These are phyloP conservation scores for Cytospora schulzeri DNA, from an alignment of 2,329 filamentous ascomycete species.

Conservation along the genomic window DNA sequence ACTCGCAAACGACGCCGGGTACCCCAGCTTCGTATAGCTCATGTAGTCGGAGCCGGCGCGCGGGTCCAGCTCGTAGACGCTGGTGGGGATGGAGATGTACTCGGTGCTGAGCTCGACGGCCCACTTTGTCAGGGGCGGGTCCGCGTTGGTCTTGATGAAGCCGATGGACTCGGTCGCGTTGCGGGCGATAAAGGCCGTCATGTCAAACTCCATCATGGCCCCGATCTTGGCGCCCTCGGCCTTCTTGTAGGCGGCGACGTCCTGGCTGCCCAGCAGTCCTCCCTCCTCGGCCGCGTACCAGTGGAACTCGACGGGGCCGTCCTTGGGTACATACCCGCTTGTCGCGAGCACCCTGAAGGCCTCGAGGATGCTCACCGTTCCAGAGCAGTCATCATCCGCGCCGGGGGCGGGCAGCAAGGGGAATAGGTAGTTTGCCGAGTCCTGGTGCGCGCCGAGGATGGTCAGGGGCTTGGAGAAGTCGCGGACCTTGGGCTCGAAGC, in stretches of 20 bases:
- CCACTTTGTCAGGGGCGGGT: constrained; percentile 42
- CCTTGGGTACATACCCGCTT: constrained; percentile 38
- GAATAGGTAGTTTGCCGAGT: constrained; percentile 73
- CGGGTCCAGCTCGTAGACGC: constrained; percentile 37
- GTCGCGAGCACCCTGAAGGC: constrained; percentile 66
- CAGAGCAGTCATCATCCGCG: constrained; percentile 73
- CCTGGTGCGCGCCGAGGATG: constrained; percentile 72
- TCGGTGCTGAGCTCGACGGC: constrained; percentile 38
- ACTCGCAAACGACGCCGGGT: constrained; percentile 42
- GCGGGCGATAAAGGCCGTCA: constrained; percentile 42
- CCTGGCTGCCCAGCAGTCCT: constrained; percentile 74
- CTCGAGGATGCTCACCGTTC: constrained; percentile 74
- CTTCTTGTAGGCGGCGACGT: constrained; percentile 68
- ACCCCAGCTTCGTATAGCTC: constrained; percentile 44
- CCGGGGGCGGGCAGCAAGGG: constrained; percentile 70
- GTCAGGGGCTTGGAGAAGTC: constrained; percentile 38
- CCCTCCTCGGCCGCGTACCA: constrained; percentile 86
- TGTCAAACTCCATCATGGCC: constrained; percentile 69
- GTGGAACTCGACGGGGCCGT: constrained; percentile 68
- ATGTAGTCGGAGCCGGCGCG: constrained; percentile 45
- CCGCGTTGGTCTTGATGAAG: constrained; percentile 42
- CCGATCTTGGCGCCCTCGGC: constrained; percentile 63
- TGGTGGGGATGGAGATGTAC: constrained; percentile 41
- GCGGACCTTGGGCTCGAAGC: constrained; percentile 51
- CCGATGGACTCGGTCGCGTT: constrained; percentile 45